A percentile compares a stretch with the other conserved stretches of the same genome.
Conservation (phyloP, 768 basidiomycete genomes). For the Mycena crocata region DNA sequence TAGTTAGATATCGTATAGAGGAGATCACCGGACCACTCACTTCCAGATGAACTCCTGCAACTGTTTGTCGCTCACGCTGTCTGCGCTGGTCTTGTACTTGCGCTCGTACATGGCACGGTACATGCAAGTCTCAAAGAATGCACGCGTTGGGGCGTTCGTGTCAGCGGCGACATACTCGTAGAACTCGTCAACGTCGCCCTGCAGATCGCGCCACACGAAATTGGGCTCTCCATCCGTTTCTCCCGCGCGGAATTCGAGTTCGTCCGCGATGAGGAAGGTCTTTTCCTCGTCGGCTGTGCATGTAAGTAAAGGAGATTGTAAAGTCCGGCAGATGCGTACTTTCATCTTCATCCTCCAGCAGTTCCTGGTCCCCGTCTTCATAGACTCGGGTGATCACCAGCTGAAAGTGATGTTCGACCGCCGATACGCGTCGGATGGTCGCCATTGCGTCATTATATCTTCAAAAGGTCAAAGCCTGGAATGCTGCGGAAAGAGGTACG, state of each 20-base stretch:
- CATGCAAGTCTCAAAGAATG: constrained; percentile 94
- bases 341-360: constrained; percentile 94
- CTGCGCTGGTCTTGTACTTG: constrained; percentile 82
- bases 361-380: constrained; percentile 95
- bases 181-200: constrained; percentile 91
- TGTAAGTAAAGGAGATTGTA: neutral
- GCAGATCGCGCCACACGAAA: constrained; percentile 92
- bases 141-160: constrained; percentile 84
- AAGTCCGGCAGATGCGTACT: constrained; percentile 57
- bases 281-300: constrained; percentile 90
- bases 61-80: constrained; percentile 72
- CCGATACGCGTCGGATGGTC: constrained; percentile 87
- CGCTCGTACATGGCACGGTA: constrained; percentile 97
- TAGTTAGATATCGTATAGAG: neutral
- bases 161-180: constrained; percentile 91
- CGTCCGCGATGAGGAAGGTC: constrained; percentile 90
- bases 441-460: constrained; percentile 98
- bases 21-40: constrained; percentile 58
- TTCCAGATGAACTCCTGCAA: constrained; percentile 86
- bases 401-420: constrained; percentile 84
- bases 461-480: constrained; percentile 23
- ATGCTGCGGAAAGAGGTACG: constrained; percentile 42
- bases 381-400: constrained; percentile 96
- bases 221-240: constrained; percentile 81
- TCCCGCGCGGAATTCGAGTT: constrained; percentile 86